Percentiles rank a stretch among this genome's conserved stretches.
phyloP scores from a whole-genome alignment of 306 rosid genomes.

The Albizia julibrissin region DNA sequence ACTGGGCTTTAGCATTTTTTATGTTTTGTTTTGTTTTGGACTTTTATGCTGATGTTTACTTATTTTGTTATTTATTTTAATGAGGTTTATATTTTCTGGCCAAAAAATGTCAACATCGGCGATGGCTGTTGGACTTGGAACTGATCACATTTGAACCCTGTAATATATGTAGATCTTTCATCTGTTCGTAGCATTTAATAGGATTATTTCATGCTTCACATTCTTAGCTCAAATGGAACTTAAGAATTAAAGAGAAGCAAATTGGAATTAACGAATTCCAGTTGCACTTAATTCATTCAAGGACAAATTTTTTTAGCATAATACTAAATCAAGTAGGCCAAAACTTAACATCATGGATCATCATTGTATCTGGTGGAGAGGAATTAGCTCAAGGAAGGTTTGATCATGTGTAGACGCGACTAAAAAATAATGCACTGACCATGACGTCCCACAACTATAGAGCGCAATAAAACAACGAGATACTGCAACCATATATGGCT shows the following conservation, averaged over 20 bases:
- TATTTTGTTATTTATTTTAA: too few relatives aligned
- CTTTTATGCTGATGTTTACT: too few relatives aligned
- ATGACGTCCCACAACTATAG: slow-evolving; percentile 13
- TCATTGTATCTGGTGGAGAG: neutral
- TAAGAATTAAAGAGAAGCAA: neutral
- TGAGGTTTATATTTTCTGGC: too few relatives aligned
- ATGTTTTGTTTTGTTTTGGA: too few relatives aligned
- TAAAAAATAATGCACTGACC: slow-evolving; percentile 10
- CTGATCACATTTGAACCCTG: neutral
- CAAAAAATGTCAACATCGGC: neutral
- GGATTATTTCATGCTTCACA: neutral
- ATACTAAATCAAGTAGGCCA: neutral
- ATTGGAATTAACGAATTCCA: neutral
- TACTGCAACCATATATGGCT: slow-evolving; percentile 33
- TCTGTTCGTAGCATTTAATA: neutral
- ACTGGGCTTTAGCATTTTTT: too few relatives aligned
- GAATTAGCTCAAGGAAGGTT: slow-evolving; percentile 24
- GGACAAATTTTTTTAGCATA: neutral
- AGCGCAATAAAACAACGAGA: slow-evolving; percentile 38
- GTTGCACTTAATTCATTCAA: neutral
- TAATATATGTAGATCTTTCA: neutral
- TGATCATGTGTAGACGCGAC: slow-evolving; percentile 2
- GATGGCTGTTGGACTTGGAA: neutral
- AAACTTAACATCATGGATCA: neutral
- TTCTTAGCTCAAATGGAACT: neutral